These are phyloP conservation scores for Euclidium syriacum DNA, from an alignment of 345 rosid genomes.

Conservation along the genomic window DNA sequence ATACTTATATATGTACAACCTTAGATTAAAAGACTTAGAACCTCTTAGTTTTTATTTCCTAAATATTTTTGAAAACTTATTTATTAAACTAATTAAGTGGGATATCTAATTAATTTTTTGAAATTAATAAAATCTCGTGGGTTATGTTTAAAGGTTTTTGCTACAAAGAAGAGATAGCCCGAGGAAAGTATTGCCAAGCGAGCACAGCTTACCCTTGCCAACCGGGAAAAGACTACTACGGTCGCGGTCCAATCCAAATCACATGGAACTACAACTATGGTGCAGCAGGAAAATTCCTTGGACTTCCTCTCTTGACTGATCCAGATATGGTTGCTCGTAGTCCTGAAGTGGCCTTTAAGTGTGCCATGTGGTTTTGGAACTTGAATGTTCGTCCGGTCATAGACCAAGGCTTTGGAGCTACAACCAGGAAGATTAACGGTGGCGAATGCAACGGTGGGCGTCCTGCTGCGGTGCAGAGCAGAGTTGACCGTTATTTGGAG, in stretches of 20 bases:
- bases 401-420: conserved; percentile 49
- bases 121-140: background rate
- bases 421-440: conserved; percentile 42
- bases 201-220: conserved; percentile 24
- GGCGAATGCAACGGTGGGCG: conserved; percentile 43
- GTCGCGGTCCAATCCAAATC: conserved; percentile 58
- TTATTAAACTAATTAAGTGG: background rate
- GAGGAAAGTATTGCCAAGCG: conserved; percentile 24
- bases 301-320: conserved; percentile 35
- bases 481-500: conserved; percentile 29
- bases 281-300: conserved; percentile 36
- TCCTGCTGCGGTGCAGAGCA: conserved; percentile 30
- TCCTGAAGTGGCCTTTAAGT: conserved; percentile 40
- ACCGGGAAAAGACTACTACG: conserved; percentile 41
- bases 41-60: background rate
- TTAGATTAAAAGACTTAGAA: no score
- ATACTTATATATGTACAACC: no score
- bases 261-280: conserved; percentile 67
- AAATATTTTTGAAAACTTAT: background rate
- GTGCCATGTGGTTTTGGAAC: conserved; percentile 62
- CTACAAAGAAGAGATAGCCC: conserved; percentile 34
- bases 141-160: conserved; percentile 29
- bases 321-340: conserved; percentile 47
- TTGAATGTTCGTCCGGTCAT: conserved; percentile 37
- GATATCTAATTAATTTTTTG: background rate